Evolutionary conservation across 768 basidiomycete genomes (phyloP), one percentile per base, ranked within the genome.

Genomic region (Leucocoprinus leucothites): DNA sequence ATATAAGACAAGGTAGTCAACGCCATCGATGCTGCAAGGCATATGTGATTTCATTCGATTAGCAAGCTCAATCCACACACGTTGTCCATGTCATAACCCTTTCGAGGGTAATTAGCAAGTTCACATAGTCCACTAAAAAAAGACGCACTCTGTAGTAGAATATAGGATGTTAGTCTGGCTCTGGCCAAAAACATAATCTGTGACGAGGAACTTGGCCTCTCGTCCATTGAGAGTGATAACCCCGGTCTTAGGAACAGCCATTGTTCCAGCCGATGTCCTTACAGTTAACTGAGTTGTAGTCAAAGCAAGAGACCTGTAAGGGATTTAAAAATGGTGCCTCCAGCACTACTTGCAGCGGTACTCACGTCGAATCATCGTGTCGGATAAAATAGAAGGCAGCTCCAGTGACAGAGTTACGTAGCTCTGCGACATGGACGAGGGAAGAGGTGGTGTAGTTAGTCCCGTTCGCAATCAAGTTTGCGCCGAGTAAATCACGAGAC

Each of bases 181-280:
- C 3, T 60, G 50, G n/a, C 91, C 91, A 63, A 89, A 91, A 9
- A 78, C 71, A 64, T 89, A 89, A 65, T 89, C 82, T 0, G 87
- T 82, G 11, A 87, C 74, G 25, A 92, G 69, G 24, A 91, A 72
- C 64, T 89, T 91, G 45, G 85, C 87, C 66, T 91, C 81, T 18
- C 90, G 78, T 8, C 90, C 91, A 28, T 69, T 63, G 9, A 93
- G 78, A 1, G 80, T 78, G 58, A 91, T 81, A n/a, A 74, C 48
- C 31, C 76, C 76, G 5, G 60, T 65, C 51, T 67, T 57, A 0
- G 79, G 79, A n/a, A 80, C 65, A 8, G 69, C 38, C 2, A 76
- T 46, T 7, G 61, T 53, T 4, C 79, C 78, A 16, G 58, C 51
- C 9, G 77, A 78, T 2, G 78, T 81, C n/a, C 63, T 64, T 3